These are phyloP conservation scores for Achlya hypogyna DNA, from an alignment of 352 stramenopile species.

Conservation along the genomic window DNA sequence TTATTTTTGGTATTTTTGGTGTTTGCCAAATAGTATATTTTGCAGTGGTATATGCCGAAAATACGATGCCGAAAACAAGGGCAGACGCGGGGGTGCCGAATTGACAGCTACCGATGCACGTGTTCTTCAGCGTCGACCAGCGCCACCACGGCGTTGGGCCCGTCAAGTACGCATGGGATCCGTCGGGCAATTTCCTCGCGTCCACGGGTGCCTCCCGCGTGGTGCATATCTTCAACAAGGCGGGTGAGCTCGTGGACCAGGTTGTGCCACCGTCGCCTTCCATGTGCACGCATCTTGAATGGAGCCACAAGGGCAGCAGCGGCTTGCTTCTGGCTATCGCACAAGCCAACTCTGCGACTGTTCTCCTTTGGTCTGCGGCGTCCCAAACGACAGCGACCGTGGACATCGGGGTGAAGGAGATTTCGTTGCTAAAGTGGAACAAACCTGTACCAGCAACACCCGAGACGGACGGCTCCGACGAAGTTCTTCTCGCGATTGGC, in stretches of 20 bases:
- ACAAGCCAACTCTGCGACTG: conserved; percentile 56
- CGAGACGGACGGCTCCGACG: conserved; percentile 26
- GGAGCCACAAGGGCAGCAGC: conserved; percentile 29
- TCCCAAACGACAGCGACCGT: conserved; percentile 52
- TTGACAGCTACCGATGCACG: conserved; percentile 36
- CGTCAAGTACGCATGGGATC: conserved; percentile 76
- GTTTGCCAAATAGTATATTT: not conserved
- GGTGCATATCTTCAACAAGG: conserved; percentile 59
- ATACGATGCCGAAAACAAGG: not conserved
- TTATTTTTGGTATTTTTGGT: not conserved
- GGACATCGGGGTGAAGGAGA: conserved; percentile 58
- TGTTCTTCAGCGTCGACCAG: conserved; percentile 74
- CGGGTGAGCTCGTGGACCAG: conserved; percentile 69
- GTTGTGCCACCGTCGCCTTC: conserved; percentile 58
- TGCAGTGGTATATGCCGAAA: not conserved
- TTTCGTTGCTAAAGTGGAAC: conserved; percentile 74
- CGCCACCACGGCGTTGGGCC: conserved; percentile 58
- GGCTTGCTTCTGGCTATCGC: conserved; percentile 44
- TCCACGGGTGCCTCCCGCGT: conserved; percentile 64
- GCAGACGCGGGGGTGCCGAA: not conserved
- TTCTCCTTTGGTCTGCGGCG: conserved; percentile 64
- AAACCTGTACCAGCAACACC: conserved; percentile 26
- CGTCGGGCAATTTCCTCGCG: conserved; percentile 63
- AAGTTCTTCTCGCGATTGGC: conserved; percentile 44
- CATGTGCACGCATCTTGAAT: conserved; percentile 58